phyloP scores from a whole-genome alignment of 2,329 filamentous ascomycete genomes.

The Cryoendolithus antarcticus region DNA sequence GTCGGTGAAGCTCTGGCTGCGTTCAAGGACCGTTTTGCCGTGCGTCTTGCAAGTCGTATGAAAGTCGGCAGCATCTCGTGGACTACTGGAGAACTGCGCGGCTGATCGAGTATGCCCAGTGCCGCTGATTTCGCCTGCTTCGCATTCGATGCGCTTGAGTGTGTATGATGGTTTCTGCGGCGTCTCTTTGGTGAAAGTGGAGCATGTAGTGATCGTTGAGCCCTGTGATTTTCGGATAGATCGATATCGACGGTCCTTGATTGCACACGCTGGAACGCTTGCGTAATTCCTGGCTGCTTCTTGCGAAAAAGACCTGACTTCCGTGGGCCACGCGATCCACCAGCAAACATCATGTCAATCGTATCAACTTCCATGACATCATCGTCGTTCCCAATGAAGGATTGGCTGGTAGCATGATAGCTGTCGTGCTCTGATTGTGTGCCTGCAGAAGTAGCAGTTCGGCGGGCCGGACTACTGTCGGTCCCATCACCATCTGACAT shows the following conservation, averaged over 20 bases:
- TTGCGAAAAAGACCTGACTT: conserved; percentile 14
- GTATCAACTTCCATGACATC: conserved; percentile 34
- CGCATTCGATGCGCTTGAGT: no score
- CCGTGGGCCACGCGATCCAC: conserved; percentile 6
- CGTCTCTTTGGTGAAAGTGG: no score
- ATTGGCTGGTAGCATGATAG: no score
- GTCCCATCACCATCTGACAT: conserved; percentile 1
- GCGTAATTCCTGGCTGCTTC: conserved; percentile 26
- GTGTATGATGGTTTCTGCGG: no score
- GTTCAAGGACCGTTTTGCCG: conserved; percentile 30
- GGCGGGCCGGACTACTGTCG: no score
- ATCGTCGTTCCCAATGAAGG: no score
- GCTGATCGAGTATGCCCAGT: conserved; percentile 41
- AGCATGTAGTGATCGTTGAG: no score
- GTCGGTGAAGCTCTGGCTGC: conserved; percentile 40
- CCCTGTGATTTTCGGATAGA: no score
- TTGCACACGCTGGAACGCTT: conserved; percentile 22
- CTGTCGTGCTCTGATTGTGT: no score
- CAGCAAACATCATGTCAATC: conserved; percentile 28
- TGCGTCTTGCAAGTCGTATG: conserved; percentile 42
- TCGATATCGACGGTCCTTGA: no score
- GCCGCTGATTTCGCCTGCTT: conserved; percentile 10
- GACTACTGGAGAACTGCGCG: conserved; percentile 21
- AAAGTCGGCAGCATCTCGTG: conserved; percentile 33
- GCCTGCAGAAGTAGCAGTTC: no score